Evolutionary conservation across 2,329 filamentous ascomycete species (phyloP).

Genomic region (Fusarium austroafricanum): DNA sequence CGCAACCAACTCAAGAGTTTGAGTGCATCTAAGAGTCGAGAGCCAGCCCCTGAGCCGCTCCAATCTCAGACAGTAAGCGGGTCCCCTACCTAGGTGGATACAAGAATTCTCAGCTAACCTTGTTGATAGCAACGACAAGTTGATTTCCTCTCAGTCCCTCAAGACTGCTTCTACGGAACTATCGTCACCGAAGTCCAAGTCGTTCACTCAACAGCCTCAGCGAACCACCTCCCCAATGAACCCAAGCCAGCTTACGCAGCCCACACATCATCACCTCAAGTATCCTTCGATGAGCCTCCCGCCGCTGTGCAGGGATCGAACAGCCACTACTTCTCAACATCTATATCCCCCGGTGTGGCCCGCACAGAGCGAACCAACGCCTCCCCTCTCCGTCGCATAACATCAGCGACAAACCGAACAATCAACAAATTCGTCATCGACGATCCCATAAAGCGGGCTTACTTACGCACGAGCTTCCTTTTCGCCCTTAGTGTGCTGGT

Average conservation of each 20-base stretch:
- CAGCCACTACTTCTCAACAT: conserved; percentile 51
- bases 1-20: conserved; percentile 67
- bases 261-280: conserved; percentile 27
- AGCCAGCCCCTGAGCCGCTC: conserved; percentile 51
- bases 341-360: conserved; percentile 44
- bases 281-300: conserved; percentile 41
- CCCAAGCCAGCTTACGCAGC: conserved; percentile 41
- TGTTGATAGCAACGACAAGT: conserved; percentile 31
- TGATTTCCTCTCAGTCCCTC: conserved; percentile 43
- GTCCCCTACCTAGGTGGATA: accelerated
- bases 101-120: background rate
- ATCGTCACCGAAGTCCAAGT: conserved; percentile 66
- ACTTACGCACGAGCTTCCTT: conserved; percentile 70
- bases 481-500: conserved; percentile 71
- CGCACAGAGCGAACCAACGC: conserved; percentile 1
- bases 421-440: conserved; percentile 51
- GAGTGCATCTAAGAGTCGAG: conserved; percentile 52
- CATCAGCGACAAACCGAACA: conserved; percentile 48
- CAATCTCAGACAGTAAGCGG: conserved; percentile 1
- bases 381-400: conserved; percentile 34
- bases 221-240: conserved; percentile 38
- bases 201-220: conserved; percentile 47
- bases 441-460: conserved; percentile 70
- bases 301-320: conserved; percentile 33
- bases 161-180: conserved; percentile 59